Evolutionary conservation across 306 rosid species (phyloP).

Genomic region (Vigna unguiculata): DNA sequence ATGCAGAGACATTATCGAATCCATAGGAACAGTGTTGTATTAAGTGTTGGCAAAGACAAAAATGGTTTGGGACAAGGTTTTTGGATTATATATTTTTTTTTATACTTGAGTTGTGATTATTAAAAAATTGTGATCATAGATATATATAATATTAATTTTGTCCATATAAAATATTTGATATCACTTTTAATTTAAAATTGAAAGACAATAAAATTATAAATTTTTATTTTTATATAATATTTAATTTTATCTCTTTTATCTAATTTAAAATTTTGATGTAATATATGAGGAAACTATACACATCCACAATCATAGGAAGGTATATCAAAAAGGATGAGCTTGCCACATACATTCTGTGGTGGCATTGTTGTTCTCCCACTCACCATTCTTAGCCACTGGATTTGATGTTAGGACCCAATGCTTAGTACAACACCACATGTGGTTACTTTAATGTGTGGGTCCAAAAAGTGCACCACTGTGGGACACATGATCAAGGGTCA

Average conservation of each 20-base stretch:
- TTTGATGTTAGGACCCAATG: constrained; percentile 28
- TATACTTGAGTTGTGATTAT: no score
- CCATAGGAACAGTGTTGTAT: constrained; percentile 26
- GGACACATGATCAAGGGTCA: neutral
- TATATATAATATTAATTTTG: no score
- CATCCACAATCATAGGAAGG: neutral
- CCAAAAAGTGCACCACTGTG: constrained; percentile 33
- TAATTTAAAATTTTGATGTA: no score
- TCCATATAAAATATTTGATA: no score
- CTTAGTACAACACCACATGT: neutral
- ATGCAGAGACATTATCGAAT: constrained; percentile 7
- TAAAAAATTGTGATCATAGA: no score
- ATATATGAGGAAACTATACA: no score
- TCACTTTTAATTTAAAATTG: no score
- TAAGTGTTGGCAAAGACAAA: neutral
- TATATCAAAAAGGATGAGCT: constrained; percentile 36
- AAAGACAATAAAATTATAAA: no score
- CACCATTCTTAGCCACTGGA: constrained; percentile 27
- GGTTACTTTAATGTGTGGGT: constrained; percentile 39
- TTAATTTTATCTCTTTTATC: no score
- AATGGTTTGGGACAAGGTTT: neutral
- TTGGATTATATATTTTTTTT: no score
- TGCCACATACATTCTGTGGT: constrained; percentile 40
- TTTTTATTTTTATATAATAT: no score
- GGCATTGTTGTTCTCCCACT: constrained; percentile 19